phyloP scores from a whole-genome alignment of 495 filamentous ascomycete genomes.

The Cercophora samala region DNA sequence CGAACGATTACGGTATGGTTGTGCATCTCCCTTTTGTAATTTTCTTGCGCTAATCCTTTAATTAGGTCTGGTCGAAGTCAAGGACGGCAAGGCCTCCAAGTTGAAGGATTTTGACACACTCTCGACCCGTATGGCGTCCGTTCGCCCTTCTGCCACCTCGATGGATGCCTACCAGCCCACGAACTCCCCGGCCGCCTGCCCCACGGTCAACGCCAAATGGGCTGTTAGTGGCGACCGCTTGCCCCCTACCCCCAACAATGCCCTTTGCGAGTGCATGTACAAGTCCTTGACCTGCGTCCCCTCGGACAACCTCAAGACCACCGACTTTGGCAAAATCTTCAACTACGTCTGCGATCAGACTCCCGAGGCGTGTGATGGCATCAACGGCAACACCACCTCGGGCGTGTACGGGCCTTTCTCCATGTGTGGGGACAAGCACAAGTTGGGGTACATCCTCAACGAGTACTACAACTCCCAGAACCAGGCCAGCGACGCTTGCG shows the following conservation, averaged over 20 bases:
- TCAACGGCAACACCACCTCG: constrained; percentile 63
- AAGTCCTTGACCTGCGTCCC: constrained; percentile 67
- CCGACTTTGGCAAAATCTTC: constrained; percentile 65
- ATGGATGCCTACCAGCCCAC: constrained; percentile 69
- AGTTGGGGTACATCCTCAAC: constrained; percentile 80
- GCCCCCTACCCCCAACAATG: constrained; percentile 72
- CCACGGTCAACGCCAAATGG: constrained; percentile 63
- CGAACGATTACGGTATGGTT: constrained; percentile 75
- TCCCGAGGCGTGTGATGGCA: constrained; percentile 58
- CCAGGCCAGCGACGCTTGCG: constrained; percentile 58
- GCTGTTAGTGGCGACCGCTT: constrained; percentile 59
- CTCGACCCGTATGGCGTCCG: constrained; percentile 64
- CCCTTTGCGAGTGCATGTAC: constrained; percentile 81
- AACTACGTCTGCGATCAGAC: constrained; percentile 64
- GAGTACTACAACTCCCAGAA: constrained; percentile 69
- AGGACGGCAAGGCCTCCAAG: constrained; percentile 55
- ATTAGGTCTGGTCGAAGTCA: constrained; percentile 61
- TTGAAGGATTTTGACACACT: constrained; percentile 73
- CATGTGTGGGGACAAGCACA: constrained; percentile 76
- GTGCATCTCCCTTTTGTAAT: background rate
- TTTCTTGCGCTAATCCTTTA: background rate
- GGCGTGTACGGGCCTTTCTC: constrained; percentile 84
- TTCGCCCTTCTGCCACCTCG: constrained; percentile 61
- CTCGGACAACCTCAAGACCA: constrained; percentile 40
- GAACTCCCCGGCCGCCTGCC: constrained; percentile 75